phyloP scores from a whole-genome alignment of 1,284 basidiomycete species.

The Malassezia equina region DNA sequence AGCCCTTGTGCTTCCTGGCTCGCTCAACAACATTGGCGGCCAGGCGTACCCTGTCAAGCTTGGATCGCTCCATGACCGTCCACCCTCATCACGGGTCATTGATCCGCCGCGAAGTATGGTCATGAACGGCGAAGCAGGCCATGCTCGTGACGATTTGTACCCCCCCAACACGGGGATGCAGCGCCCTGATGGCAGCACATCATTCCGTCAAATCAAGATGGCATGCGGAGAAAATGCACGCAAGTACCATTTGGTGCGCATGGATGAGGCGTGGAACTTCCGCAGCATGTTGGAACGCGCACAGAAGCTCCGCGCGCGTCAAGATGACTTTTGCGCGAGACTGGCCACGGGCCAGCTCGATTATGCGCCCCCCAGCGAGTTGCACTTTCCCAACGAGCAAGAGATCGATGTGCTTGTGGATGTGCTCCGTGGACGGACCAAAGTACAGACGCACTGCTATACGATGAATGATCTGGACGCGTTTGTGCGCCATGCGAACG shows the following conservation, averaged over 20 bases:
- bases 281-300: conserved; percentile 62
- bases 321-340: conserved; percentile 60
- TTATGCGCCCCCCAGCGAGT: conserved; percentile 56
- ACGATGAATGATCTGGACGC: conserved; percentile 62
- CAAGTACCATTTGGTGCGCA: conserved; percentile 51
- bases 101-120: conserved; percentile 33
- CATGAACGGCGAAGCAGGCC: conserved; percentile 24
- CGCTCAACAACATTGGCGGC: conserved; percentile 58
- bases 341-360: conserved; percentile 17
- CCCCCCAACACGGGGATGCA: conserved; percentile 22
- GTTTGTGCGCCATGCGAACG: conserved; percentile 59
- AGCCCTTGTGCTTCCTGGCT: conserved; percentile 59
- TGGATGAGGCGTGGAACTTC: conserved; percentile 58
- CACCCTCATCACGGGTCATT: conserved; percentile 27
- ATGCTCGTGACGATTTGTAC: conserved; percentile 8
- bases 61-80: conserved; percentile 51
- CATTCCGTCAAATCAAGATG: conserved; percentile 40
- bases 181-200: conserved; percentile 26
- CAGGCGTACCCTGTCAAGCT: conserved; percentile 64
- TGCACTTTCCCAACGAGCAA: conserved; percentile 63
- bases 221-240: conserved; percentile 53
- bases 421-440: conserved; percentile 66
- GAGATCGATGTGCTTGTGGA: conserved; percentile 79
- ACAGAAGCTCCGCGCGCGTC: conserved; percentile 60
- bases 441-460: conserved; percentile 50